Evolutionary conservation across 1,284 basidiomycete species (phyloP).

Genomic region (Xerocomus minutiporus): DNA sequence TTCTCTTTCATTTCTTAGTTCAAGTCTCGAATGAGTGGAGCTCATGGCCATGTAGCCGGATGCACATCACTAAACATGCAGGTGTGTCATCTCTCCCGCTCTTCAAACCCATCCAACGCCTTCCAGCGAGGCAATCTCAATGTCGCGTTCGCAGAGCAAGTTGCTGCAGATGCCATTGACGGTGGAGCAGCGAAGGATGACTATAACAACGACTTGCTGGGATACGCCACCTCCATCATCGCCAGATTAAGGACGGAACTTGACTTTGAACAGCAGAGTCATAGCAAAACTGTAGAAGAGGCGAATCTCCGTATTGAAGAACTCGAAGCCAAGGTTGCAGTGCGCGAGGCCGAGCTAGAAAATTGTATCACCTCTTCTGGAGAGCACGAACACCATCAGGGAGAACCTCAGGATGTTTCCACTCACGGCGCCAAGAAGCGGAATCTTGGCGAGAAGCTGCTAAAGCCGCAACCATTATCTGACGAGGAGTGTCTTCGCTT

Average conservation of each 20-base stretch:
- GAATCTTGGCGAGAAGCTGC: constrained; percentile 4
- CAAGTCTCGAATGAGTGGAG: constrained; percentile 49
- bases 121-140: constrained; percentile 24
- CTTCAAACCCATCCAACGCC: constrained; percentile 11
- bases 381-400: background rate
- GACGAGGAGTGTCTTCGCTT: constrained; percentile 41
- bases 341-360: constrained; percentile 53
- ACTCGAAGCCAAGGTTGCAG: constrained; percentile 52
- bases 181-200: background rate
- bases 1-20: constrained; percentile 34
- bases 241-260: constrained; percentile 40
- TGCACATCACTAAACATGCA: constrained; percentile 40
- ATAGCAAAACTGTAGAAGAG: constrained; percentile 37
- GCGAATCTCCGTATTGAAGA: constrained; percentile 42
- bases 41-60: constrained; percentile 48
- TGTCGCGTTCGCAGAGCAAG: constrained; percentile 16
- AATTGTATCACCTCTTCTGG: constrained; percentile 23
- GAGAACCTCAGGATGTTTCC: background rate
- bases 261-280: constrained; percentile 43
- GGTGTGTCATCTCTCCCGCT: constrained; percentile 37
- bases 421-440: background rate
- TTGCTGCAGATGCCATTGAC: background rate
- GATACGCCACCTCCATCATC: constrained; percentile 44
- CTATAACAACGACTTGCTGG: constrained; percentile 21
- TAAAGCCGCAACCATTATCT: constrained; percentile 20